A percentile compares a stretch with the other conserved stretches of the same genome.
phyloP scores from a whole-genome alignment of 2,329 filamentous ascomycete species.

The Hypoxylon sp. region DNA sequence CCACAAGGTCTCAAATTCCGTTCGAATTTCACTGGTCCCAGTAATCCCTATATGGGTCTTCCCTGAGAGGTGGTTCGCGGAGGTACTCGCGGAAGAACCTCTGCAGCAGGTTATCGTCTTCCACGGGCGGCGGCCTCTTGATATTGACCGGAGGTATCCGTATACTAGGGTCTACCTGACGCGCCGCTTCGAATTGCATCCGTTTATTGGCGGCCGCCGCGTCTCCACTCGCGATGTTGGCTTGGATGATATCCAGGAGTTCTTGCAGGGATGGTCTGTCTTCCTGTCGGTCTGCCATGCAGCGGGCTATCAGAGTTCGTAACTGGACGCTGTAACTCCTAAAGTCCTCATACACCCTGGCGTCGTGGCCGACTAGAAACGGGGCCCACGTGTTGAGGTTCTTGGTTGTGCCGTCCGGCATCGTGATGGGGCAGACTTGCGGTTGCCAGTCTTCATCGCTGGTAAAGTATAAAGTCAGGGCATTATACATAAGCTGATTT shows the following conservation, averaged over 20 bases:
- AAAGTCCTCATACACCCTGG: constrained; percentile 18
- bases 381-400: constrained; percentile 33
- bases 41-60: constrained; percentile 19
- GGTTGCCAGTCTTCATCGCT: constrained; percentile 35
- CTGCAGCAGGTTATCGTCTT: constrained; percentile 21
- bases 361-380: constrained; percentile 22
- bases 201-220: constrained; percentile 6
- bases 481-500: constrained; percentile 33
- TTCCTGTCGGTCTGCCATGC: constrained; percentile 27
- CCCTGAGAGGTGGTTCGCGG: constrained; percentile 12
- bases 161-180: neutral
- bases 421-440: constrained; percentile 14
- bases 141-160: constrained; percentile 19
- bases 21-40: constrained; percentile 12
- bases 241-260: constrained; percentile 19
- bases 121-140: constrained; percentile 17
- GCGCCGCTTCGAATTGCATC: constrained; percentile 5
- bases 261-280: constrained; percentile 29
- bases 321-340: constrained; percentile 14
- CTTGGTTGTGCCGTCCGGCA: constrained; percentile 25
- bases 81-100: constrained; percentile 36
- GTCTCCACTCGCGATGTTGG: constrained; percentile 21
- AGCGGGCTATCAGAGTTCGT: constrained; percentile 34
- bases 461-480: constrained; percentile 23
- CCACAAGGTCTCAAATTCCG: neutral